These are phyloP conservation scores for Corinectria fuckeliana DNA, from an alignment of 2,329 filamentous ascomycete species.

Conservation along the genomic window DNA sequence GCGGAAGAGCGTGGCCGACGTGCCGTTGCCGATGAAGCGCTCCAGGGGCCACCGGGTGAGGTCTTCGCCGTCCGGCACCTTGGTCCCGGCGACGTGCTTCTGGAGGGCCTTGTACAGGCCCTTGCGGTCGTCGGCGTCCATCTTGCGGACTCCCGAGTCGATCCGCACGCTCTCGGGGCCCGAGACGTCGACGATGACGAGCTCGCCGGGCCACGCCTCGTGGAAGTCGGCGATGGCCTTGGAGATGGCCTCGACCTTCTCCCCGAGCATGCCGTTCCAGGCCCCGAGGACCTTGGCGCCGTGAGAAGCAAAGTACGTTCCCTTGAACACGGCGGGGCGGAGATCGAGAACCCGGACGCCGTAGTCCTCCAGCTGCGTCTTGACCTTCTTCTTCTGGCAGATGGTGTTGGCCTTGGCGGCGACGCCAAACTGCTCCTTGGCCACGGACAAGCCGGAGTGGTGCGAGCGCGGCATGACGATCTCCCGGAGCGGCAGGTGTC, in stretches of 20 bases:
- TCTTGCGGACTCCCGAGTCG: neutral
- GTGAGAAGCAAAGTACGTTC: constrained; percentile 29
- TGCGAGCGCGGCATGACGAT: constrained; percentile 43
- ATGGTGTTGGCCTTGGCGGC: constrained; percentile 31
- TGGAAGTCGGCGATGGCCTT: constrained; percentile 40
- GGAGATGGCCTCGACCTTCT: constrained; percentile 38
- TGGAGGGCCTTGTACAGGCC: constrained; percentile 34
- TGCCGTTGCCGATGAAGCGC: constrained; percentile 33
- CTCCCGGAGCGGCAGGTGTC: constrained; percentile 38
- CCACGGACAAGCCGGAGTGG: constrained; percentile 39
- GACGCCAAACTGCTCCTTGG: neutral
- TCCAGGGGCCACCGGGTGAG: constrained; percentile 35
- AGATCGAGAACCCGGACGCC: constrained; percentile 43
- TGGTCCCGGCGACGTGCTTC: constrained; percentile 29
- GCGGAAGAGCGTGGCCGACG: constrained; percentile 40
- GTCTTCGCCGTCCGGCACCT: constrained; percentile 32
- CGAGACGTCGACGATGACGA: constrained; percentile 44
- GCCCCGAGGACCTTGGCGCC: constrained; percentile 15
- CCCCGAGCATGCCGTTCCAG: constrained; percentile 37
- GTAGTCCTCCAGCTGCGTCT: constrained; percentile 36
- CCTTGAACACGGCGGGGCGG: constrained; percentile 23
- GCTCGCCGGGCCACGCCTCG: constrained; percentile 39
- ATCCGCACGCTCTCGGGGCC: constrained; percentile 12
- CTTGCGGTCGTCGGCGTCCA: neutral
- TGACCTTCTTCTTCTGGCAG: constrained; percentile 31